A percentile compares a stretch with the other conserved stretches of the same genome.
Evolutionary conservation across 2,329 filamentous ascomycete species (phyloP).

Genomic region (Exserohilum turcica): DNA sequence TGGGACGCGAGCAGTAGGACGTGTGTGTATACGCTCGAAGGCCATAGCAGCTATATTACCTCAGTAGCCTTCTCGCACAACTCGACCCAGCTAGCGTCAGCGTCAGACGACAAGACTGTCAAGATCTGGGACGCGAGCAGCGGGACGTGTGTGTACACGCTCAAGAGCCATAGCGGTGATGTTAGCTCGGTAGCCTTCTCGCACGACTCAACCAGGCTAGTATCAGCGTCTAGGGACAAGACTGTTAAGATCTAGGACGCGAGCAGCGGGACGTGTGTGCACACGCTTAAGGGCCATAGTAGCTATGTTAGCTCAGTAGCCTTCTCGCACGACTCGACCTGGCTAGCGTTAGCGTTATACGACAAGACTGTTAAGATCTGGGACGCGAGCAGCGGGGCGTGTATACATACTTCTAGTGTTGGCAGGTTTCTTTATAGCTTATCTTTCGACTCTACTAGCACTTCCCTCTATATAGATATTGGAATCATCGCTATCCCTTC

Average conservation of each 20-base stretch:
- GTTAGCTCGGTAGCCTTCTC: not conserved
- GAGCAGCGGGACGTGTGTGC: constrained; percentile 6
- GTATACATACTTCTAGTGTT: not conserved
- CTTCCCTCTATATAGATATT: constrained; percentile 19
- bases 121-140: constrained; percentile 10
- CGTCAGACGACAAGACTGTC: constrained; percentile 19
- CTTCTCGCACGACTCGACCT: constrained; percentile 15
- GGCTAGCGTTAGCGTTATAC: not conserved
- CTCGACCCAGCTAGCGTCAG: constrained; percentile 5
- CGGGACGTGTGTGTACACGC: not conserved
- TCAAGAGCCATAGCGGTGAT: not conserved
- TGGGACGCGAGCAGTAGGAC: not conserved
- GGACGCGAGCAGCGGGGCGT: not conserved
- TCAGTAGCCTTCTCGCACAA: not conserved
- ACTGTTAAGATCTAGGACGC: not conserved
- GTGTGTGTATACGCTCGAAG: not conserved
- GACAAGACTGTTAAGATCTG: constrained; percentile 6
- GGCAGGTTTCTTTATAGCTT: not conserved
- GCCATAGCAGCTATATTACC: not conserved
- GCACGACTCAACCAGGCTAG: not conserved
- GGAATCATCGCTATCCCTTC: constrained; percentile 16
- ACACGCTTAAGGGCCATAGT: constrained; percentile 25
- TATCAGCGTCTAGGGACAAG: not conserved
- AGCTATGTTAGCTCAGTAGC: constrained; percentile 9
- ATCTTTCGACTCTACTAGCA: not conserved